Percentiles rank a stretch among this genome's conserved stretches.
Evolutionary conservation across 176 grass and related monocot genomes (phyloP).

Genomic region (Oryza nivara): DNA sequence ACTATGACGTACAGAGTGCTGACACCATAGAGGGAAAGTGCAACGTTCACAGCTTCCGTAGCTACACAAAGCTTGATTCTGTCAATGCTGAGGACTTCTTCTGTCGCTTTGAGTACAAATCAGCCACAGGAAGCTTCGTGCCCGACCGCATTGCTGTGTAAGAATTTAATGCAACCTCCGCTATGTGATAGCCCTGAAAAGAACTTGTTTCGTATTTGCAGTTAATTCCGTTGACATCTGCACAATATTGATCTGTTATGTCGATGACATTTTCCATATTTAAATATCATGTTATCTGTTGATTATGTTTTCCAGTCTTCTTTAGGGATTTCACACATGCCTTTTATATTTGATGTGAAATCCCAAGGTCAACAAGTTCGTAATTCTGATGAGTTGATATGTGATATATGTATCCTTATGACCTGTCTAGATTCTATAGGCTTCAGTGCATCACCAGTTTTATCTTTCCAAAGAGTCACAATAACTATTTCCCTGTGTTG

Average conservation of each 20-base stretch:
- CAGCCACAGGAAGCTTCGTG: conserved; percentile 76
- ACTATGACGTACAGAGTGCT: conserved; percentile 96
- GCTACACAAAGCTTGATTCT: conserved; percentile 90
- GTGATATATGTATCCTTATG: neutral
- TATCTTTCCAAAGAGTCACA: neutral
- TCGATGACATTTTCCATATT: conserved; percentile 11
- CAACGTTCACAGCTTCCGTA: conserved; percentile 80
- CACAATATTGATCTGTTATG: neutral
- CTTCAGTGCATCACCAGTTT: neutral
- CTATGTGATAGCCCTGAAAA: neutral
- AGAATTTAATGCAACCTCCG: conserved; percentile 41
- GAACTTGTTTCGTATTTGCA: neutral
- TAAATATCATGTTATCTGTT: neutral
- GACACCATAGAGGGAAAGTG: conserved; percentile 99
- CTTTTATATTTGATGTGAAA: conserved; percentile 16
- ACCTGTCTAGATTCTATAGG: neutral
- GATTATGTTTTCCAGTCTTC: conserved; percentile 5
- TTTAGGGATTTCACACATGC: neutral
- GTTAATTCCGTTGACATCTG: neutral
- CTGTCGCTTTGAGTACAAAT: conserved; percentile 93
- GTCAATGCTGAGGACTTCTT: conserved; percentile 85
- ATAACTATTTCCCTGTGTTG: conserved; percentile 12
- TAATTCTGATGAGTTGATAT: conserved; percentile 12
- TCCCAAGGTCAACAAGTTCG: neutral
- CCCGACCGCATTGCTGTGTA: conserved; percentile 93